phyloP scores from a whole-genome alignment of 768 basidiomycete species.

The Rhizopogon vinicolor region DNA sequence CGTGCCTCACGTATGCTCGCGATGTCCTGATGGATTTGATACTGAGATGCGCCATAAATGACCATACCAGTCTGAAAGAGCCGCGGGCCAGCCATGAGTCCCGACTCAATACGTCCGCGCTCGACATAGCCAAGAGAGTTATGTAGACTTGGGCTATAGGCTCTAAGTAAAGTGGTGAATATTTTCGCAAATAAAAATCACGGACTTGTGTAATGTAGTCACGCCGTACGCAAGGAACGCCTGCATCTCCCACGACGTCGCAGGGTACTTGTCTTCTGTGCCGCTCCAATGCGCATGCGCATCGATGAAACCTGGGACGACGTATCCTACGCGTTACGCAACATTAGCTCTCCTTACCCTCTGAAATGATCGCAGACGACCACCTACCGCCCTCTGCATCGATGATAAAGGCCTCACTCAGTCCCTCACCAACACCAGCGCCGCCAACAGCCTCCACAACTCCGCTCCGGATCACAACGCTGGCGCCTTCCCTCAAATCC shows the following conservation, averaged over 20 bases:
- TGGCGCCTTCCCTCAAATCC: slow-evolving; percentile 51
- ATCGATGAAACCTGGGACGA: slow-evolving; percentile 72
- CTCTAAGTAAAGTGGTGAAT: background rate
- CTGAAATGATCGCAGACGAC: background rate
- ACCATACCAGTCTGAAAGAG: slow-evolving; percentile 68
- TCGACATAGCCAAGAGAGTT: slow-evolving; percentile 61
- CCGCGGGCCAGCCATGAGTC: slow-evolving; percentile 63
- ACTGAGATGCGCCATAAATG: slow-evolving; percentile 40
- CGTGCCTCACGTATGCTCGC: slow-evolving; percentile 56
- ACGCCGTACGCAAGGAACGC: slow-evolving; percentile 75
- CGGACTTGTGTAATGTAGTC: slow-evolving; percentile 73
- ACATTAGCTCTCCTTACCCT: background rate
- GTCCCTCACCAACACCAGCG: slow-evolving; percentile 27
- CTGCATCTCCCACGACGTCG: slow-evolving; percentile 70
- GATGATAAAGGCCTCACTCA: slow-evolving; percentile 40
- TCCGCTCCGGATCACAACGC: slow-evolving; percentile 51
- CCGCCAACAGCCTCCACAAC: slow-evolving; percentile 48
- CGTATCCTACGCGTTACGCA: slow-evolving; percentile 39
- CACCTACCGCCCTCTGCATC: slow-evolving; percentile 58
- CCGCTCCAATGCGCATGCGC: slow-evolving; percentile 75
- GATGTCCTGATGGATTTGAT: slow-evolving; percentile 64
- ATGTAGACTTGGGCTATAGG: slow-evolving; percentile 55
- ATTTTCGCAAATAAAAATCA: background rate
- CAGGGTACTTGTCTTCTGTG: slow-evolving; percentile 46
- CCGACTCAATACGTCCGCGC: slow-evolving; percentile 64